A percentile compares a stretch with the other conserved stretches of the same genome.
Conservation (phyloP, 331 rosid species). For the Erythrophleum ivorense region DNA sequence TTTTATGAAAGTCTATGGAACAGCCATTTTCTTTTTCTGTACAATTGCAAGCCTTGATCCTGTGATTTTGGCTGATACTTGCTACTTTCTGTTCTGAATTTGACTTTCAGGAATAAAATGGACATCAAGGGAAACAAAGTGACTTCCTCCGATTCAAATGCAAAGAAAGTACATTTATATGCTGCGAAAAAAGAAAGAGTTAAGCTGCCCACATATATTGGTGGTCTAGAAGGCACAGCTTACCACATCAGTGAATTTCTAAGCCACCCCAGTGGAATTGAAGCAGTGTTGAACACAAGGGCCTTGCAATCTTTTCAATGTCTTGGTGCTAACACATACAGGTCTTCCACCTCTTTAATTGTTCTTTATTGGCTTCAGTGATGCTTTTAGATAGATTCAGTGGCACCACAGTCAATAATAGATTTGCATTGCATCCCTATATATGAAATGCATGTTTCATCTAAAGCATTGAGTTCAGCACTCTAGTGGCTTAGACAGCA, state of each 20-base stretch:
- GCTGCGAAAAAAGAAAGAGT: slow-evolving; percentile 70
- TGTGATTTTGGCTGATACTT: slow-evolving; percentile 28
- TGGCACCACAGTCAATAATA: not conserved
- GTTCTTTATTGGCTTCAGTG: slow-evolving; percentile 27
- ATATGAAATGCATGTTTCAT: slow-evolving; percentile 22
- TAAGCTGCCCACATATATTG: slow-evolving; percentile 63
- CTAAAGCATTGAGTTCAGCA: not conserved
- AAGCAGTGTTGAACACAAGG: slow-evolving; percentile 75
- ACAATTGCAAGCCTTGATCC: not conserved
- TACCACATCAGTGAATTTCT: slow-evolving; percentile 75
- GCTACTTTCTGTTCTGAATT: slow-evolving; percentile 30
- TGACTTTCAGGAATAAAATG: slow-evolving; percentile 58
- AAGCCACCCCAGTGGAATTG: slow-evolving; percentile 75
- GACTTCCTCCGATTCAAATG: slow-evolving; percentile 53
- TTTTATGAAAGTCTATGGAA: not conserved
- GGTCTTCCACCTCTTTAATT: slow-evolving; percentile 50
- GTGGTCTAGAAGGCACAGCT: slow-evolving; percentile 41
- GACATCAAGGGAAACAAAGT: slow-evolving; percentile 47
- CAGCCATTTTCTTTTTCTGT: not conserved
- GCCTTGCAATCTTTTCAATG: slow-evolving; percentile 68
- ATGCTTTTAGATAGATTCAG: slow-evolving; percentile 6
- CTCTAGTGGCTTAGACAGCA: slow-evolving; percentile 20
- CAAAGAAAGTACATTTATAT: slow-evolving; percentile 71
- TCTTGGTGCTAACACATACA: slow-evolving; percentile 70
- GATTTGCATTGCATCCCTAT: not conserved